A percentile compares a stretch with the other conserved stretches of the same genome.
Conservation (phyloP, 345 rosid species). For the Viola odorata region DNA sequence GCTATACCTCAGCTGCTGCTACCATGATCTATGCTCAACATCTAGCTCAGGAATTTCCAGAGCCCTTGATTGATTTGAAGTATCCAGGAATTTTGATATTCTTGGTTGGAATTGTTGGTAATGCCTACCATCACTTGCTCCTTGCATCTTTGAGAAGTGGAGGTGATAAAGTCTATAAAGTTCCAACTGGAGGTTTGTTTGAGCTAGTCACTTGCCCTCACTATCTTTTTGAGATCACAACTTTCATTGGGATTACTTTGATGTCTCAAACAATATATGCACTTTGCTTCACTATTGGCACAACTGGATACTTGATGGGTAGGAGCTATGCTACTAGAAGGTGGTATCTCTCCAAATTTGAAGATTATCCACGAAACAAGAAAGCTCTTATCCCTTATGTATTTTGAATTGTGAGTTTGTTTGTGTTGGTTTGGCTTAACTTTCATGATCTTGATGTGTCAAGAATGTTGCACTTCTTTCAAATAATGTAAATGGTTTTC, state of each 20-base stretch:
- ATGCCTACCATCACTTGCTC: slow-evolving; percentile 55
- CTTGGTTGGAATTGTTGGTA: slow-evolving; percentile 47
- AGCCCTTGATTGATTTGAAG: slow-evolving; percentile 29
- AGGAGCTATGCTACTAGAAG: slow-evolving; percentile 52
- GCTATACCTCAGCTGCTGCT: slow-evolving; percentile 12
- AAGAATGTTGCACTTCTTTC: too few relatives aligned
- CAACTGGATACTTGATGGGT: slow-evolving; percentile 38
- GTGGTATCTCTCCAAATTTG: slow-evolving; percentile 67
- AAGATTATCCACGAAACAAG: slow-evolving; percentile 44
- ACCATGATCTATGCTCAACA: slow-evolving; percentile 12
- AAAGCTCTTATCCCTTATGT: slow-evolving; percentile 53
- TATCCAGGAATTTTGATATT: slow-evolving; percentile 37
- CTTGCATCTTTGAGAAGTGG: slow-evolving; percentile 38
- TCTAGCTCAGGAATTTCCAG: slow-evolving; percentile 12
- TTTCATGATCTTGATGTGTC: too few relatives aligned
- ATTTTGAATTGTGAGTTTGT: slow-evolving; percentile 20
- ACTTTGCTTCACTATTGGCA: slow-evolving; percentile 29
- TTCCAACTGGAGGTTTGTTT: slow-evolving; percentile 62
- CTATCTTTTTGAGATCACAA: slow-evolving; percentile 58
- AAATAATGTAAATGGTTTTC: too few relatives aligned
- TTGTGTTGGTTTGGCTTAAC: background rate
- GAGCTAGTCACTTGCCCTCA: slow-evolving; percentile 57
- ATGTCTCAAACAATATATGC: slow-evolving; percentile 54
- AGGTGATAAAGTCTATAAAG: slow-evolving; percentile 46
- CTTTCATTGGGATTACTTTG: slow-evolving; percentile 39